phyloP scores from a whole-genome alignment of 2,329 filamentous ascomycete genomes.

The Fusarium virguliforme region DNA sequence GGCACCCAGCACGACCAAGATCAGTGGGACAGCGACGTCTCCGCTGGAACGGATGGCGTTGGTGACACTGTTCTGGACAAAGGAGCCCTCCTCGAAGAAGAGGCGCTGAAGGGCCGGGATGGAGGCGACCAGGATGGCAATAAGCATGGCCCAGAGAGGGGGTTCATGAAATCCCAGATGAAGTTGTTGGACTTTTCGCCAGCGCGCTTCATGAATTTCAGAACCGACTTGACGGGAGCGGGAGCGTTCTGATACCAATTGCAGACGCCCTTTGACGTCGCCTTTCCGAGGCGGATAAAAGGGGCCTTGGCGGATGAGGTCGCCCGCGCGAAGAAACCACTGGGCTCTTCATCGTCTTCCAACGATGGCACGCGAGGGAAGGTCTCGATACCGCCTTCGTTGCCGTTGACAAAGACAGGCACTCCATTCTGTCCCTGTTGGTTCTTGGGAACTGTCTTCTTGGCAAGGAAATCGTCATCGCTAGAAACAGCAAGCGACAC shows the following conservation, averaged over 20 bases:
- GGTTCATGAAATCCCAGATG: slow-evolving; percentile 97
- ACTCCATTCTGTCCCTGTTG: slow-evolving; percentile 48
- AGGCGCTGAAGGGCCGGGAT: slow-evolving; percentile 85
- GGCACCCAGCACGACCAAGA: slow-evolving; percentile 93
- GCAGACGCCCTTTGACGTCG: slow-evolving; percentile 42
- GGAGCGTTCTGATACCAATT: slow-evolving; percentile 61
- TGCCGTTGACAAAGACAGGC: slow-evolving; percentile 50
- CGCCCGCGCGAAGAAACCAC: slow-evolving; percentile 59
- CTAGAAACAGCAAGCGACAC: slow-evolving; percentile 67
- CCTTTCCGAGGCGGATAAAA: slow-evolving; percentile 44
- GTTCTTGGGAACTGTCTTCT: slow-evolving; percentile 52
- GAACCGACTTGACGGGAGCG: slow-evolving; percentile 56
- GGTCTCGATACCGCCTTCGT: slow-evolving; percentile 70
- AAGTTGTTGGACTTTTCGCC: slow-evolving; percentile 71
- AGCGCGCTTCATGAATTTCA: slow-evolving; percentile 54
- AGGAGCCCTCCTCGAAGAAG: slow-evolving; percentile 91
- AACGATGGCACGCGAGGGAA: slow-evolving; percentile 71
- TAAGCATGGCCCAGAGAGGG: slow-evolving; percentile 98
- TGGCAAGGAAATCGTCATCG: slow-evolving; percentile 60
- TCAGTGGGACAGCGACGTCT: slow-evolving; percentile 93
- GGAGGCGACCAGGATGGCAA: slow-evolving; percentile 91
- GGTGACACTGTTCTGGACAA: slow-evolving; percentile 93
- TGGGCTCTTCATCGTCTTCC: slow-evolving; percentile 59
- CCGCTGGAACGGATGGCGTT: slow-evolving; percentile 88
- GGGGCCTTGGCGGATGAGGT: slow-evolving; percentile 55